phyloP scores from a whole-genome alignment of 176 grass and related monocot species.

The Zea luxurians region DNA sequence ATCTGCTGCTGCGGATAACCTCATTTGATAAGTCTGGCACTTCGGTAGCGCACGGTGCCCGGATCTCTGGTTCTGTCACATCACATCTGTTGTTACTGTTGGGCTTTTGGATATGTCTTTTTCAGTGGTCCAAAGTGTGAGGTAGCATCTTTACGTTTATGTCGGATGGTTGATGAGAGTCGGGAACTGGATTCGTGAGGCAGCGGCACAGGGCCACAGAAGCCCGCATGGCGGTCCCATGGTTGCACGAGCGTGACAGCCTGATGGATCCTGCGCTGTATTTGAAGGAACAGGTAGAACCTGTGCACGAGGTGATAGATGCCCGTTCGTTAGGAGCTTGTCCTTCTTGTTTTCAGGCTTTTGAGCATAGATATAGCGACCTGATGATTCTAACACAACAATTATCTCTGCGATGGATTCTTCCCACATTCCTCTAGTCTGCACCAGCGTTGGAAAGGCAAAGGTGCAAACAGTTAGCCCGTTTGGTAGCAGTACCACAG shows the following conservation, averaged over 20 bases:
- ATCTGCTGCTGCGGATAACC: too few relatives aligned
- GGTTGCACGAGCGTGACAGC: not conserved
- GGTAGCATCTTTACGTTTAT: not conserved
- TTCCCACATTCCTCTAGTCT: too few relatives aligned
- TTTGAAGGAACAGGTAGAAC: constrained; percentile 29
- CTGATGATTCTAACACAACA: too few relatives aligned
- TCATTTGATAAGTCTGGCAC: too few relatives aligned
- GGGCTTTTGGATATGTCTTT: not conserved
- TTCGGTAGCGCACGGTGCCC: too few relatives aligned
- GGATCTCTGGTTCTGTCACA: not conserved
- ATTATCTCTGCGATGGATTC: too few relatives aligned
- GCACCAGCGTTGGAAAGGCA: not conserved
- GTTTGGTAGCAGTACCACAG: not conserved
- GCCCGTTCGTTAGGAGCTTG: not conserved
- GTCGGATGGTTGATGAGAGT: constrained; percentile 17
- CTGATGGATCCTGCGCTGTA: not conserved
- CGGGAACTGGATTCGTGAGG: constrained; percentile 39
- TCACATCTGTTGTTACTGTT: not conserved
- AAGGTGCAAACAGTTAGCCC: not conserved
- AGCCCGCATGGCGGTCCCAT: not conserved
- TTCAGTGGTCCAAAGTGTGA: not conserved
- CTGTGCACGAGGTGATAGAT: not conserved
- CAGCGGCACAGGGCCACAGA: not conserved
- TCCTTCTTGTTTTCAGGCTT: not conserved
- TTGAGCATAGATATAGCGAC: not conserved